These are phyloP conservation scores for Colletotrichum camelliae DNA, from an alignment of 2,329 filamentous ascomycete species.

Conservation along the genomic window DNA sequence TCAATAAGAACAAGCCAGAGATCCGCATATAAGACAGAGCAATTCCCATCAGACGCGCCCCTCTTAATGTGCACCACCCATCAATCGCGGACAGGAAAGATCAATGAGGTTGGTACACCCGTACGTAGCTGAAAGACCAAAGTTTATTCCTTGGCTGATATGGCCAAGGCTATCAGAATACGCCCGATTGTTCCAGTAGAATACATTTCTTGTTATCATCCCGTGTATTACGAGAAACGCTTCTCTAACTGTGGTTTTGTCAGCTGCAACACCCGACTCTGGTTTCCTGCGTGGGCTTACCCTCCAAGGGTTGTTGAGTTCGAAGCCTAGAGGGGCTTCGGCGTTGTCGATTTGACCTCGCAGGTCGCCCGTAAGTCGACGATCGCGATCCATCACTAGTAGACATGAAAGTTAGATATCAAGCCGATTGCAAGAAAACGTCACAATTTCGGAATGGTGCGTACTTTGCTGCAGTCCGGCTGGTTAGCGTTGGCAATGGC, in stretches of 20 bases:
- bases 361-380: conserved; percentile 62
- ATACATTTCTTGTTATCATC: background rate
- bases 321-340: conserved; percentile 63
- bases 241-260: conserved; percentile 53
- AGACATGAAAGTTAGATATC: conserved; percentile 5
- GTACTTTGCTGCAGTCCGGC: conserved; percentile 58
- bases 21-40: conserved; percentile 54
- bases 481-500: conserved; percentile 30
- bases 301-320: conserved; percentile 69
- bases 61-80: background rate
- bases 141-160: background rate
- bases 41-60: background rate
- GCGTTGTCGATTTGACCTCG: conserved; percentile 63
- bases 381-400: conserved; percentile 70
- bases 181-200: background rate
- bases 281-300: conserved; percentile 43
- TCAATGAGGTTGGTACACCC: background rate
- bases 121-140: background rate
- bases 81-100: background rate
- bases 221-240: conserved; percentile 47
- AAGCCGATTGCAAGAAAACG: background rate
- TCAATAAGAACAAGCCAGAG: conserved; percentile 80
- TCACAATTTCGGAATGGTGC: conserved; percentile 12
- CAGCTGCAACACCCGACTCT: background rate
- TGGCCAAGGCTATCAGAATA: background rate